A percentile compares a stretch with the other conserved stretches of the same genome.
Conservation (phyloP, 2,329 filamentous ascomycete genomes). For the Trichoderma semiorbis region DNA sequence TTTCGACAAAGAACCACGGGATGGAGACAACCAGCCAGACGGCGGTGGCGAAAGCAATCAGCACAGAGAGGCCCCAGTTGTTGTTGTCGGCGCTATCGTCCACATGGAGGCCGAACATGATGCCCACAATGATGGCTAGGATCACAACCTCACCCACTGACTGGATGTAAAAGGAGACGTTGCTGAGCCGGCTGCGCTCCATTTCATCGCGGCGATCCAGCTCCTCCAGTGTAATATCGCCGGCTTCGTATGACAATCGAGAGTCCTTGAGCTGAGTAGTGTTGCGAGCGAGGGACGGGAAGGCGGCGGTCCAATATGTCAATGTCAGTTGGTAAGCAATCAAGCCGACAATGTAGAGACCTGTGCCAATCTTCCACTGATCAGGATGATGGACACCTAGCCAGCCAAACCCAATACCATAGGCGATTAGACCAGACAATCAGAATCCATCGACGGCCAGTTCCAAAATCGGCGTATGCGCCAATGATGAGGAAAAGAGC, state of each 20-base stretch:
- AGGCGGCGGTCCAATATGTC: conserved; percentile 66
- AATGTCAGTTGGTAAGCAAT: conserved; percentile 65
- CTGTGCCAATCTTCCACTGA: conserved; percentile 59
- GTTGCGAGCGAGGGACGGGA: conserved; percentile 39
- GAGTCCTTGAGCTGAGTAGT: conserved; percentile 33
- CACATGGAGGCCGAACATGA: conserved; percentile 59
- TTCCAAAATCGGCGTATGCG: conserved; percentile 60
- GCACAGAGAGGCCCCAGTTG: conserved; percentile 62
- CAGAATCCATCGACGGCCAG: conserved; percentile 57
- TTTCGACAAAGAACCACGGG: conserved; percentile 66
- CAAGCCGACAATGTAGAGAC: conserved; percentile 63
- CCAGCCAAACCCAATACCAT: conserved; percentile 64
- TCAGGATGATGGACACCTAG: conserved; percentile 58
- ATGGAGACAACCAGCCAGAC: conserved; percentile 62
- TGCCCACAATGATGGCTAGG: conserved; percentile 61
- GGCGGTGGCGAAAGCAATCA: conserved; percentile 62
- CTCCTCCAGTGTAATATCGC: conserved; percentile 54
- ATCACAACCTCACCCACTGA: conserved; percentile 60
- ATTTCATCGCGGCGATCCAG: conserved; percentile 60
- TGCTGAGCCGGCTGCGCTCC: conserved; percentile 61
- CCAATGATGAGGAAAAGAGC: conserved; percentile 52
- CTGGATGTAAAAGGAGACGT: conserved; percentile 62
- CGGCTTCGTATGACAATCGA: conserved; percentile 30
- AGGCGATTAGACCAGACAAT: conserved; percentile 61
- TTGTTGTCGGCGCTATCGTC: conserved; percentile 58